Conservation (phyloP, 2,329 filamentous ascomycete genomes). For the Monosporascus sp. region DNA sequence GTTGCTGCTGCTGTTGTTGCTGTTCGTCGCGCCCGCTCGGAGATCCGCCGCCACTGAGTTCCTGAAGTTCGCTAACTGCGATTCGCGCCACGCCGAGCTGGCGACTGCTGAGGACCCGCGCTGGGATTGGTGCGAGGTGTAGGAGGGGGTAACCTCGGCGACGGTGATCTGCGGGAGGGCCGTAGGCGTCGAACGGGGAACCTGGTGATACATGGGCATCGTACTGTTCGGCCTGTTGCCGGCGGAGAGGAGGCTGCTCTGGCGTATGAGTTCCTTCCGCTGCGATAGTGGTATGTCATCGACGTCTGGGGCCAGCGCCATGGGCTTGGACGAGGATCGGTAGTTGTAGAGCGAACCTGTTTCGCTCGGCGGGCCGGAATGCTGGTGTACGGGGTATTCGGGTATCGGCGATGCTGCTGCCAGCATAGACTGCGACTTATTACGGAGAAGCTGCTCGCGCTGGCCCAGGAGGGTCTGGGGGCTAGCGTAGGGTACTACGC, state of each 20-base stretch:
- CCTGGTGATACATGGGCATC: slow-evolving; percentile 10
- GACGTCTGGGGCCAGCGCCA: slow-evolving; percentile 35
- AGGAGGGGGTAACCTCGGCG: slow-evolving; percentile 34
- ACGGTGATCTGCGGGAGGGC: slow-evolving; percentile 21
- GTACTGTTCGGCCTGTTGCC: slow-evolving; percentile 9
- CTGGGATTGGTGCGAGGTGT: slow-evolving; percentile 50
- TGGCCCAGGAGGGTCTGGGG: slow-evolving; percentile 52
- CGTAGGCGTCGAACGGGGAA: slow-evolving; percentile 2
- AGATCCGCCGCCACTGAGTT: slow-evolving; percentile 60
- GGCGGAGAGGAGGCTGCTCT: slow-evolving; percentile 36
- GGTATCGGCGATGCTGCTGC: slow-evolving; percentile 18
- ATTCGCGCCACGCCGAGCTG: slow-evolving; percentile 43
- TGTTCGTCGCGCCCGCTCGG: slow-evolving; percentile 32
- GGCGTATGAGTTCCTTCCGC: slow-evolving; percentile 57
- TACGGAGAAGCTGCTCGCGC: slow-evolving; percentile 49
- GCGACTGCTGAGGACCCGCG: slow-evolving; percentile 37
- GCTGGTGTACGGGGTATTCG: slow-evolving; percentile 13
- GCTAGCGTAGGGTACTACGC: slow-evolving; percentile 45
- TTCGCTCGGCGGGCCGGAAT: slow-evolving; percentile 32
- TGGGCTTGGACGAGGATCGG: slow-evolving; percentile 17
- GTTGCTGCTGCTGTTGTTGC: slow-evolving; percentile 20
- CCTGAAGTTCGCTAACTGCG: slow-evolving; percentile 62
- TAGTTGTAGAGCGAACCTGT: slow-evolving; percentile 36
- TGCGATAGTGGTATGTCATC: slow-evolving; percentile 71
- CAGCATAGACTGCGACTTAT: slow-evolving; percentile 42